phyloP scores from a whole-genome alignment of 257 asterid genomes.

The Phtheirospermum japonicum region DNA sequence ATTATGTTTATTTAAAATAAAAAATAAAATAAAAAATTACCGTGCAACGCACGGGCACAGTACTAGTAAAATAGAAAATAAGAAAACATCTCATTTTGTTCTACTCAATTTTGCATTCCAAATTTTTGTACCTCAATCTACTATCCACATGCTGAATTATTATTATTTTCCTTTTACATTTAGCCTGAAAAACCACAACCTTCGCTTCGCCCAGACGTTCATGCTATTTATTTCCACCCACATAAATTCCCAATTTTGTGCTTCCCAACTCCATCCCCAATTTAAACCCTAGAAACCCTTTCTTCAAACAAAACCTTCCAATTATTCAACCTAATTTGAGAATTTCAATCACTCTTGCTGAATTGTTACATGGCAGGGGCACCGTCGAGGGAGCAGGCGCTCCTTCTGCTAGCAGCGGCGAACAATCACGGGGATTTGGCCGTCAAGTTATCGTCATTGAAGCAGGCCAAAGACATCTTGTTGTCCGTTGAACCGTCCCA shows the following conservation, averaged over 20 bases:
- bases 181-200: background rate
- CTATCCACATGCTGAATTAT: too few relatives aligned
- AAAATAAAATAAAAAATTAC: too few relatives aligned
- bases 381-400: constrained; percentile 73
- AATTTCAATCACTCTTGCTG: background rate
- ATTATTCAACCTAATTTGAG: constrained; percentile 2
- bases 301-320: background rate
- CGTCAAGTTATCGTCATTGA: constrained; percentile 78
- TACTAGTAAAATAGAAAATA: too few relatives aligned
- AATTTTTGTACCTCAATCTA: too few relatives aligned
- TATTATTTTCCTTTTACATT: background rate
- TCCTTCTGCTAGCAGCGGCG: constrained; percentile 81
- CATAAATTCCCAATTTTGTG: background rate
- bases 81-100: too few relatives aligned
- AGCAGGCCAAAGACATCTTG: constrained; percentile 73
- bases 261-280: background rate
- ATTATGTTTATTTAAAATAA: too few relatives aligned
- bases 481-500: constrained; percentile 60
- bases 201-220: background rate
- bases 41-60: too few relatives aligned
- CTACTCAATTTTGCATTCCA: too few relatives aligned
- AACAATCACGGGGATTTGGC: constrained; percentile 91
- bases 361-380: constrained; percentile 49
- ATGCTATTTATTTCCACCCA: background rate
- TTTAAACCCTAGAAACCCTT: constrained; percentile 16